Conservation (phyloP, 306 rosid genomes). For the Fagus crenata region DNA sequence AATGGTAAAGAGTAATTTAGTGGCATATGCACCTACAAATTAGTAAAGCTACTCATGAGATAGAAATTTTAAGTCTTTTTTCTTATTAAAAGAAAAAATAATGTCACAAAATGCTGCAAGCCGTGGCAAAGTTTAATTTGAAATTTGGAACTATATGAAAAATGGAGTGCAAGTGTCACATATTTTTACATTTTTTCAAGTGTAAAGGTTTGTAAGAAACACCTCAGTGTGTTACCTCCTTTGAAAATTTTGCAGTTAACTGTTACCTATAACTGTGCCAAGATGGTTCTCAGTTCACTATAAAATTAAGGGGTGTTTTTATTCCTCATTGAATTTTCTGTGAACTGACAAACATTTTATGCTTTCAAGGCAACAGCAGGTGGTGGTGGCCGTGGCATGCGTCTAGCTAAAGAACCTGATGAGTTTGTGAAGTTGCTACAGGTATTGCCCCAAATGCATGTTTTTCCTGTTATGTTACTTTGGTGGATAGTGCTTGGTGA, state of each 20-base stretch:
- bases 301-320: neutral
- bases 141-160: neutral
- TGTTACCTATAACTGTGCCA: neutral
- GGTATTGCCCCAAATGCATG: conserved; percentile 43
- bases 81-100: neutral
- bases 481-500: neutral
- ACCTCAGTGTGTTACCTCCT: neutral
- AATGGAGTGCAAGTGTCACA: neutral
- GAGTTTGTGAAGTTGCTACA: conserved; percentile 97
- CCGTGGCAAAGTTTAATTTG: neutral
- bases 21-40: neutral
- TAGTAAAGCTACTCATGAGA: neutral
- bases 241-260: neutral
- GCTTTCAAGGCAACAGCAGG: conserved; percentile 92
- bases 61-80: neutral
- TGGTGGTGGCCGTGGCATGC: conserved; percentile 99
- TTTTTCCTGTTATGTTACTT: conserved; percentile 21
- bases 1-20: neutral
- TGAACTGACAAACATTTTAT: conserved; percentile 39
- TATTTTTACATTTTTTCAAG: neutral
- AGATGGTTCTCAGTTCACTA: no score
- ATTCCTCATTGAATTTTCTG: conserved; percentile 22
- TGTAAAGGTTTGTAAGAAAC: neutral
- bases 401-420: conserved; percentile 93
- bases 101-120: neutral